Base-by-base conservation (phyloP, 2,329 filamentous ascomycete species). In the Fusarium sp. region DNA sequence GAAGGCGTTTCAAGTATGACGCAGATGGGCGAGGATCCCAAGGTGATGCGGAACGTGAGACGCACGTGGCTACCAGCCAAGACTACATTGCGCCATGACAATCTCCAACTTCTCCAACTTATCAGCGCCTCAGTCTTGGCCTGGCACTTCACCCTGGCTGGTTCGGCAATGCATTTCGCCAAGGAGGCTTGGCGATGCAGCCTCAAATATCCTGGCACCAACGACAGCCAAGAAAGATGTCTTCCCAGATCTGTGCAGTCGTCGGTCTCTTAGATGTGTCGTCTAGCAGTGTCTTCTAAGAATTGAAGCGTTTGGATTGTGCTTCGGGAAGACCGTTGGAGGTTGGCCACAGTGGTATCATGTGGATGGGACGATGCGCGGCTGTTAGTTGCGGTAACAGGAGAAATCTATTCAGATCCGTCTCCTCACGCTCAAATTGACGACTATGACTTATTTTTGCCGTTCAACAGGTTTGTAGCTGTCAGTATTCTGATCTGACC, bases 181-280 rank as follows among this genome's bases (percentile, higher is more conserved):
- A 52, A 52, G 47, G 25, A 30, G 27, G 25, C 47, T 52, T 52
- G 47, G 47, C 47, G 47, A 52, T 52, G 47, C 47, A 52, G 47
- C 47, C 47, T 52, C 47, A 30, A 32, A 30, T 52, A 52, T 52
- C 47, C 27, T 14, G 17, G 47, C 25, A 30, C 47, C 47, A 52
- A 52, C 47, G 47, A 52, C 47, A 52, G 17, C 47, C 47, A 52
- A 52, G 17, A 52, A 52, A 27, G 43, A 52, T 15, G 10, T 32
- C 11, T 52, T 32, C 3, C 6, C n/a, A 6, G 9, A 32, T 52
- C 4, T 30, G 17, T n/a, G 25, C 25, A 35, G 33, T 14, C 12
- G 6, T 7, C 33, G 33, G 12, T 7, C 32, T 33, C 32, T 33
- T 33, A 2, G 14, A 35, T 35, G 12, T 35, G 5, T 35, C 33